Base-by-base conservation (phyloP, 2,329 filamentous ascomycete species). In the Diaporthe caulivora region DNA sequence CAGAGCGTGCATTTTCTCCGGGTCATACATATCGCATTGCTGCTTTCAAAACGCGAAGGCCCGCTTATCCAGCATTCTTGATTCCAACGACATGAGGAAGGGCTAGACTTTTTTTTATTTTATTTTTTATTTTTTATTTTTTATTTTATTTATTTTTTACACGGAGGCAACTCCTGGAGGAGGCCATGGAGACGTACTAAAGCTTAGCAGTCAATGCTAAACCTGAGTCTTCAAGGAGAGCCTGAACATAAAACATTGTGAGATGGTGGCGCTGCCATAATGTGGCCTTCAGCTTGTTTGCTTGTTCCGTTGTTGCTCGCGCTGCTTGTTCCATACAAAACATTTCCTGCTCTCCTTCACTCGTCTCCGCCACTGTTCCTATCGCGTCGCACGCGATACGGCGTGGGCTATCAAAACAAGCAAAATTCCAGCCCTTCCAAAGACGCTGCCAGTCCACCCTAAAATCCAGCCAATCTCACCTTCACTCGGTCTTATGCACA, bases 141-240 rank as follows among this genome's bases (percentile, higher is more conserved):
- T n/a, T n/a, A n/a, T n/a, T n/a, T n/a, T n/a, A n/a, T n/a, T n/a
- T n/a, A n/a, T n/a, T n/a, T n/a, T n/a, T n/a, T 26, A 15, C 31
- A 26, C 53, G 37, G 31, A 15, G 34, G 54, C 54, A 29, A 58
- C 29, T 17, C 40, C 29, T 49, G 31, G n/a, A n/a, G n/a, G n/a
- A n/a, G n/a, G n/a, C n/a, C n/a, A n/a, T n/a, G n/a, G n/a, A n/a
- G n/a, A 34, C 34, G 9, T 9, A 11, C 17, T n/a, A 62, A 31
- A 71, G 34, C 18, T 70, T 53, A 53, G 42, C 18, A 55, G 10
- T n/a, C 15, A 26, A 29, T 70, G 55, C 29, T 65, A 37, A 29
- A 51, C 9, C 47, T 34, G 62, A 26, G 21, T 26, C 21, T 65
- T n/a, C 8, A 5, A 26, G 31, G 24, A n/a, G 26, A n/a, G 24